Conservation (phyloP, 371 early-diverging fungal species). For the Circinella umbellata region DNA sequence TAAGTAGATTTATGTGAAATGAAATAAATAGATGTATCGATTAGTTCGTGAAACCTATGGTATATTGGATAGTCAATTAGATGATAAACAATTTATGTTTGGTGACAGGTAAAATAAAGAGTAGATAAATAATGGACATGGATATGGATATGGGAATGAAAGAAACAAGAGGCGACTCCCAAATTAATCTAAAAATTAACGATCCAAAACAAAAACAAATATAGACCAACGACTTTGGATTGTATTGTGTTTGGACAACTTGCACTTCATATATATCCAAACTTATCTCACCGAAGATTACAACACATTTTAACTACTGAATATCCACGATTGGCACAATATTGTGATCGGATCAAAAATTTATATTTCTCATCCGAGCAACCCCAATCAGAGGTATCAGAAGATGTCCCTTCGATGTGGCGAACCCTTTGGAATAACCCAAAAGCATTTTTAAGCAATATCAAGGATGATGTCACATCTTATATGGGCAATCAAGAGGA, state of each 20-base stretch:
- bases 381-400: conserved; percentile 29
- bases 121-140: too few species aligned
- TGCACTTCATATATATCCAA: conserved; percentile 65
- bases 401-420: conserved; percentile 61
- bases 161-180: too few species aligned
- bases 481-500: conserved; percentile 35
- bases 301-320: conserved; percentile 58
- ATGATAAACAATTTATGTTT: conserved; percentile 69
- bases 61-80: conserved; percentile 60
- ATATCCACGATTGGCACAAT: conserved; percentile 63
- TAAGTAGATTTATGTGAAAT: background rate
- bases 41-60: conserved; percentile 60
- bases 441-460: conserved; percentile 45
- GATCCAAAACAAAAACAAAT: too few species aligned
- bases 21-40: conserved; percentile 54
- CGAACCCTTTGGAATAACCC: conserved; percentile 52
- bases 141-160: too few species aligned
- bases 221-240: conserved; percentile 67
- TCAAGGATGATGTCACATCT: conserved; percentile 42
- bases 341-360: conserved; percentile 59
- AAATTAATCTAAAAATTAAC: too few species aligned
- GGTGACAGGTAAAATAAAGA: conserved; percentile 50
- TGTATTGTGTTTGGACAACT: conserved; percentile 74
- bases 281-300: conserved; percentile 67
- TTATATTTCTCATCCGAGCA: conserved; percentile 24